Percentiles rank a stretch among this genome's conserved stretches.
Evolutionary conservation across 805 yeast genomes (phyloP).

Genomic region (Saccharomycopsis lassenensis): DNA sequence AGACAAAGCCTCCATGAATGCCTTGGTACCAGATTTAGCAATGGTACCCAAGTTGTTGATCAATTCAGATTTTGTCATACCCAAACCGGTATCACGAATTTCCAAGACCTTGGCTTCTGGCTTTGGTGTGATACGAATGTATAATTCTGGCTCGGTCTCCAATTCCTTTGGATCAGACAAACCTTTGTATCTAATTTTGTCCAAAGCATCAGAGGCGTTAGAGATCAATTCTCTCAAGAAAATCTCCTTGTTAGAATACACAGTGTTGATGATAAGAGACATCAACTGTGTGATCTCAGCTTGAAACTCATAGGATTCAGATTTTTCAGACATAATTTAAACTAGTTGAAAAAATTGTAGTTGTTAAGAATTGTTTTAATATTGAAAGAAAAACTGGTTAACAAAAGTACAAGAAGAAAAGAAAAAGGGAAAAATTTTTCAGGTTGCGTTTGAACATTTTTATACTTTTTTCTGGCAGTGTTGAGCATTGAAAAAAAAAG

Average conservation of each 20-base stretch:
- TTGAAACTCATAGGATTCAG: slow-evolving; percentile 92
- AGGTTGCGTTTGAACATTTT: background rate
- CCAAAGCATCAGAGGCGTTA: slow-evolving; percentile 98
- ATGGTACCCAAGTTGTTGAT: slow-evolving; percentile 99
- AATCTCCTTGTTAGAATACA: slow-evolving; percentile 97
- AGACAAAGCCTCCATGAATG: slow-evolving; percentile 98
- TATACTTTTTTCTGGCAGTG: slow-evolving; percentile 1
- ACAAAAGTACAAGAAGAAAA: background rate
- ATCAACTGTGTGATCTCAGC: slow-evolving; percentile 99
- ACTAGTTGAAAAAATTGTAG: background rate
- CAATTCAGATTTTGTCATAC: slow-evolving; percentile 99
- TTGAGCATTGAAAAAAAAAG: background rate
- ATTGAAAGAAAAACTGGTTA: background rate
- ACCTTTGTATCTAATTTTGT: slow-evolving; percentile 96
- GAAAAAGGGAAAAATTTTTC: background rate
- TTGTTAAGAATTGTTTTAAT: background rate
- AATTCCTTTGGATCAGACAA: slow-evolving; percentile 83
- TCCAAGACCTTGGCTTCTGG: slow-evolving; percentile 92
- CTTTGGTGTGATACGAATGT: slow-evolving; percentile 93
- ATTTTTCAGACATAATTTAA: slow-evolving; percentile 36
- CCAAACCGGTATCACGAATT: slow-evolving; percentile 99
- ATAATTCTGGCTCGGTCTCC: slow-evolving; percentile 92
- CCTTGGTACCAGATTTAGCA: slow-evolving; percentile 99
- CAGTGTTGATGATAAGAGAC: slow-evolving; percentile 99
- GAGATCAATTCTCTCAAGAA: slow-evolving; percentile 98